Percentiles rank a stretch among this genome's conserved stretches.
phyloP scores from a whole-genome alignment of 1,139 yeast species.

The Diutina pseudorugosa region DNA sequence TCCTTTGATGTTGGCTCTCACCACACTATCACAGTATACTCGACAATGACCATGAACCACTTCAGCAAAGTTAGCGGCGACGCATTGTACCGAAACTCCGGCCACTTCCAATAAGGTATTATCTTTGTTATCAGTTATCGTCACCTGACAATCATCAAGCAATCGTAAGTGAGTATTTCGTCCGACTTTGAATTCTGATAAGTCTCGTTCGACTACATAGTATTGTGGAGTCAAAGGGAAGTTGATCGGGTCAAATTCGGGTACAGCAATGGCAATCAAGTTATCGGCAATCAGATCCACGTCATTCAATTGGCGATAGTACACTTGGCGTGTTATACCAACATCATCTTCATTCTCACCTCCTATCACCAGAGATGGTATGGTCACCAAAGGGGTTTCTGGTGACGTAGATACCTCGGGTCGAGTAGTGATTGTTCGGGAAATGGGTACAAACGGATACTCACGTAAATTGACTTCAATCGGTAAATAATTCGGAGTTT shows the following conservation, averaged over 20 bases:
- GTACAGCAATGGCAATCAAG: neutral
- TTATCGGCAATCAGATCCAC: neutral
- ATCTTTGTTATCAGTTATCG: neutral
- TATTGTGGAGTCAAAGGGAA: neutral
- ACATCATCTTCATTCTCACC: neutral
- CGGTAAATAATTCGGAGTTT: no score
- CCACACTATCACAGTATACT: neutral
- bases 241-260: neutral
- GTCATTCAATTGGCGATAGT: neutral
- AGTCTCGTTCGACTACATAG: neutral
- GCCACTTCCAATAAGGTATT: neutral
- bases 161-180: neutral
- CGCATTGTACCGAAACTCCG: neutral
- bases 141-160: neutral
- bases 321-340: neutral
- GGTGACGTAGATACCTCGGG: neutral
- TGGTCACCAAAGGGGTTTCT: neutral
- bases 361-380: neutral
- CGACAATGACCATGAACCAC: neutral
- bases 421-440: neutral
- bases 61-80: neutral
- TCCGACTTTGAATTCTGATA: neutral
- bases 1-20: neutral
- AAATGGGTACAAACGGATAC: neutral
- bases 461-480: neutral